Percentiles rank a stretch among this genome's conserved stretches.
Evolutionary conservation across 495 filamentous ascomycete species (phyloP).

Genomic region (Penicillium parvum): DNA sequence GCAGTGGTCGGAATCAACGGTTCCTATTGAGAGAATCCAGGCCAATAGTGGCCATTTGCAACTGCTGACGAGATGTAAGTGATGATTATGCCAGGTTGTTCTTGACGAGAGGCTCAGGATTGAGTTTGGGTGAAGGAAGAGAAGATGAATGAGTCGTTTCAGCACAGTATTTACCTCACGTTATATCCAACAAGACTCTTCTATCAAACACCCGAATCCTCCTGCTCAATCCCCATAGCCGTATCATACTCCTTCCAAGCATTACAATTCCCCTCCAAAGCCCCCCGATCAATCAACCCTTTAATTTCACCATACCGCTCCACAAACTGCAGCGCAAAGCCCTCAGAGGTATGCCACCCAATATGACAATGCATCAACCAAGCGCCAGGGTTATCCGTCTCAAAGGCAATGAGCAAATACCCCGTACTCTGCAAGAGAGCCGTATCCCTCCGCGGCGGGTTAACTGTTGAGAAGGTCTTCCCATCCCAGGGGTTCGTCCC

Average conservation of each 20-base stretch:
- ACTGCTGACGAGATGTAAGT: too few relatives aligned
- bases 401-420: slow-evolving; percentile 1
- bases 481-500: neutral
- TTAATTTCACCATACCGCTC: slow-evolving; percentile 1
- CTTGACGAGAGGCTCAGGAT: too few relatives aligned
- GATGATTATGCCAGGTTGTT: too few relatives aligned
- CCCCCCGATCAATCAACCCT: slow-evolving; percentile 1
- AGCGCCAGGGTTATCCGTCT: slow-evolving; percentile 11
- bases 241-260: slow-evolving; percentile 3
- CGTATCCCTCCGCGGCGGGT: neutral
- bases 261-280: slow-evolving; percentile 16
- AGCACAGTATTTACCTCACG: too few relatives aligned
- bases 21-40: too few relatives aligned
- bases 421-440: neutral
- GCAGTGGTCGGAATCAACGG: too few relatives aligned
- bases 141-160: too few relatives aligned
- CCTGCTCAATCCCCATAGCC: neutral
- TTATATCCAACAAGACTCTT: too few relatives aligned
- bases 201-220: slow-evolving; percentile 9
- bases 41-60: too few relatives aligned
- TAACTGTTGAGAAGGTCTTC: neutral
- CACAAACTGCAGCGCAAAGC: slow-evolving; percentile 8
- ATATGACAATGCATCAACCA: slow-evolving; percentile 15
- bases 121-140: too few relatives aligned
- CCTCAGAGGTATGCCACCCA: slow-evolving; percentile 10